These are phyloP conservation scores for Fomitopsis pinicola DNA, from an alignment of 1,284 basidiomycete species.

Conservation along the genomic window DNA sequence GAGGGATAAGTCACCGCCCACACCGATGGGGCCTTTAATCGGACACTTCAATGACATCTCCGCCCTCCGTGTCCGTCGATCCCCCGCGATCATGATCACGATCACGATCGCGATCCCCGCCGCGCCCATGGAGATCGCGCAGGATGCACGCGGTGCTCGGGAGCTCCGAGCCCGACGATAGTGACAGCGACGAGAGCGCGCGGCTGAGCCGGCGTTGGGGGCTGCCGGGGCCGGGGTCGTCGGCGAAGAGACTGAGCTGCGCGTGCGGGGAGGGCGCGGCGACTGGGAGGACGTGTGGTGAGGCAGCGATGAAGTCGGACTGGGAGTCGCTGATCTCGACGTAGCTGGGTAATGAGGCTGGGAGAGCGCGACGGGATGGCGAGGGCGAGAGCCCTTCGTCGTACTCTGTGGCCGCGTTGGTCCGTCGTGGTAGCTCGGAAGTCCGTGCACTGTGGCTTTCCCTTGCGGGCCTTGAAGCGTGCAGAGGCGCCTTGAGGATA, in stretches of 20 bases:
- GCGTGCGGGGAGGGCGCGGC: not conserved
- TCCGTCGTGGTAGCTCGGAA: not conserved
- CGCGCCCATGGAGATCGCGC: not conserved
- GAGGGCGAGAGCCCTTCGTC: not conserved
- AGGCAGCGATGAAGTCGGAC: not conserved
- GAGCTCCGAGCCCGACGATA: constrained; percentile 7
- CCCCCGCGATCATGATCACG: no score
- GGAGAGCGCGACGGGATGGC: not conserved
- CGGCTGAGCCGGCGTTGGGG: constrained; percentile 3
- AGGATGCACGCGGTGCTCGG: not conserved
- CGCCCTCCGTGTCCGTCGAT: no score
- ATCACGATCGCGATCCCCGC: not conserved
- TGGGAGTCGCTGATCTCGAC: not conserved
- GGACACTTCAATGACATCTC: not conserved
- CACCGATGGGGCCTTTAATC: not conserved
- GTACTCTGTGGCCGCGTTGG: not conserved
- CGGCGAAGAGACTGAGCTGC: not conserved
- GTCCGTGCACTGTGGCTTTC: no score
- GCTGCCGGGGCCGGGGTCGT: not conserved
- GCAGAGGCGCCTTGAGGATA: no score
- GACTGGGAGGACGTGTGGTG: no score
- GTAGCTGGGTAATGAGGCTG: not conserved
- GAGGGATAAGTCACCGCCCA: no score
- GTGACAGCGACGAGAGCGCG: constrained; percentile 10
- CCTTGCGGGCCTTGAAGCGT: no score